Evolutionary conservation across 2,329 filamentous ascomycete genomes (phyloP), one percentile per base, ranked within the genome.

Genomic region (Neofusicoccum kwambonambiense): DNA sequence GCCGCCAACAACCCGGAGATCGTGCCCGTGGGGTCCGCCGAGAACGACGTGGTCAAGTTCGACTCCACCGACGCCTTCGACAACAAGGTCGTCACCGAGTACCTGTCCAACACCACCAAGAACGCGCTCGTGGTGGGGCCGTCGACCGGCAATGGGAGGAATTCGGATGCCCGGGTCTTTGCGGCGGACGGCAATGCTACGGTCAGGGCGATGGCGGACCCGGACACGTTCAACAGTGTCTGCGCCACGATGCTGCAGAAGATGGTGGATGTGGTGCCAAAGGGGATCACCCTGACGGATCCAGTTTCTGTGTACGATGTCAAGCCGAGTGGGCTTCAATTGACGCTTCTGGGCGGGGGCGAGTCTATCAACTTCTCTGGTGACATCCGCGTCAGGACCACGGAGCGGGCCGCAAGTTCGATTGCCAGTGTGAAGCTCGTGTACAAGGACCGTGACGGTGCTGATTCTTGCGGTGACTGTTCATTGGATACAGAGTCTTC

Each of bases 181-280:
- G 82, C 75, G 69, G 79, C 80, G 1, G 86, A 88, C 69, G 72
- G 75, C 2, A 88, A 89, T 73, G 80, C 74, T 13, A 89, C 86
- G 3, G 79, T 88, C 68, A 72, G 72, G 4, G 75, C 79, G 1
- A 72, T 89, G 78, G 72, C 79, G 3, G 78, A 82, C 62, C 70
- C 79, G 0, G 69, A 75, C 0, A 75, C 73, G 11, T 88, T 86
- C 75, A 75, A 75, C 44, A 77, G 69, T 19, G 75, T 78, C 17
- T 89, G 86, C 73, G 75, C 79, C 68, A 76, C 72, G 3, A 79
- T 88, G 17, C 74, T 88, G 44, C 83, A 86, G 70, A 84, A 83
- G 71, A 84, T 89, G 86, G 86, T 88, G 65, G 84, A 89, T n/a
- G 79, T 82, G 3, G 85, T 88, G 0, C 86, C 86, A 2, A 70